Conservation (phyloP, 1,284 basidiomycete species). For the Rhizoctonia solani region DNA sequence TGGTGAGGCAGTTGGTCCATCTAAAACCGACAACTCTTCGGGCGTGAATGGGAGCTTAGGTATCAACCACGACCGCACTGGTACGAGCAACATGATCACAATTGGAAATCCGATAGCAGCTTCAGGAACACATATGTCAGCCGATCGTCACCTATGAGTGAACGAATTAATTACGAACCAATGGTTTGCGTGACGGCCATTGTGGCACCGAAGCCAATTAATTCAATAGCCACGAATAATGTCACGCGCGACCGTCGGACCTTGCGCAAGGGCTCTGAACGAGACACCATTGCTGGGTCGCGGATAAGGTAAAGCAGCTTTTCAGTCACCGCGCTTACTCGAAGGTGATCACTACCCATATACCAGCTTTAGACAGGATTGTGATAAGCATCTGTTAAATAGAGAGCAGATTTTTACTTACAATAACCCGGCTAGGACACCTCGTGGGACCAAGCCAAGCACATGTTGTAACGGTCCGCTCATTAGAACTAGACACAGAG, state of each 20-base stretch:
- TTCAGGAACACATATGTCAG: slow-evolving; percentile 41
- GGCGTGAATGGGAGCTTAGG: slow-evolving; percentile 77
- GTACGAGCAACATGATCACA: slow-evolving; percentile 89
- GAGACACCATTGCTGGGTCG: slow-evolving; percentile 67
- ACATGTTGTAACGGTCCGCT: slow-evolving; percentile 81
- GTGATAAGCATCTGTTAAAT: slow-evolving; percentile 35
- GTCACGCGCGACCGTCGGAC: slow-evolving; percentile 77
- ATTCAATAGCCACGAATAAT: slow-evolving; percentile 80
- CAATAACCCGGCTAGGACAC: slow-evolving; percentile 70
- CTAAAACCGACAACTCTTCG: slow-evolving; percentile 82
- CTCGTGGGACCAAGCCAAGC: slow-evolving; percentile 70
- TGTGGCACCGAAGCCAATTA: slow-evolving; percentile 85
- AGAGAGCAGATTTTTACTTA: slow-evolving; percentile 46
- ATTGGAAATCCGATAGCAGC: slow-evolving; percentile 91
- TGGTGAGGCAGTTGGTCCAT: slow-evolving; percentile 83
- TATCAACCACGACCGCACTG: slow-evolving; percentile 72
- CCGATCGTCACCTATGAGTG: neutral
- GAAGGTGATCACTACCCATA: slow-evolving; percentile 85
- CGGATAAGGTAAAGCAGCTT: slow-evolving; percentile 83
- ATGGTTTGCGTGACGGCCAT: slow-evolving; percentile 93
- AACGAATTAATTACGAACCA: slow-evolving; percentile 50
- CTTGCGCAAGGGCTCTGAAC: slow-evolving; percentile 68
- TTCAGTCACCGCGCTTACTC: slow-evolving; percentile 80
- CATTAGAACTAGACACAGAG: slow-evolving; percentile 78
- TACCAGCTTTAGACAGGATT: slow-evolving; percentile 65